Base-by-base conservation (phyloP, 192 early-diverging fungal species). In the Fimicolochytrium jonesii region DNA sequence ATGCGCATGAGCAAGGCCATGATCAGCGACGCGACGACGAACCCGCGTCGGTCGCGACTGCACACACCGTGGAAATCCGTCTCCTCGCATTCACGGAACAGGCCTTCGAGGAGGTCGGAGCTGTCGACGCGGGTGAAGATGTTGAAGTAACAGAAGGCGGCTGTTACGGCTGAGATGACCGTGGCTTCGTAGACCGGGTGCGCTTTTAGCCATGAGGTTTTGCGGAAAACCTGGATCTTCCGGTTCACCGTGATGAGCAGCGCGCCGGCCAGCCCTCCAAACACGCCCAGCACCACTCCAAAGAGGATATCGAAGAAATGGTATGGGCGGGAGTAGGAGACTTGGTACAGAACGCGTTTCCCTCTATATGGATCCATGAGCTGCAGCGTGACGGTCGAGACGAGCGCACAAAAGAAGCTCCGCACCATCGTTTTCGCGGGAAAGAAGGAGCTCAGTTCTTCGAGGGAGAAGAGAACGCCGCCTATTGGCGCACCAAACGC, bases 371-470 rank as follows among this genome's bases (percentile, higher is more conserved):
- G 78, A 61, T 81, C 79, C 7, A 81, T 35, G 50, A 94, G 75
- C 87, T 94, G 90, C 9, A 96, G 76, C 17, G 87, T 87, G 23
- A 93, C 84, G 4, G 90, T 90, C 11, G 93, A 90, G 0, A 90
- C 89, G 47, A 94, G 84, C 29, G 96, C 94, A 67, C 92, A 96
- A 73, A 97, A 97, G 70, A 89, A 90, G 47, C 89, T 91, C 48
- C 92, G 85, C 75, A 92, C 87, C 90, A 99, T 92, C 4, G 94
- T 95, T 58, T 93, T 92, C 17, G 90, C 81, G 17, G 96, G 92
- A 63, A 97, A 91, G 55, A 83, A 94, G 57, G 93, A 94, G 44
- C 86, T 88, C 52, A 94, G 88, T 60, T 94, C 92, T 64, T 98
- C 95, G 20, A 98, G 74, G 28, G 90, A 89, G 64, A 96, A 95